Base-by-base conservation (phyloP, 208 protist species). In the Trypanosoma conorhini region DNA sequence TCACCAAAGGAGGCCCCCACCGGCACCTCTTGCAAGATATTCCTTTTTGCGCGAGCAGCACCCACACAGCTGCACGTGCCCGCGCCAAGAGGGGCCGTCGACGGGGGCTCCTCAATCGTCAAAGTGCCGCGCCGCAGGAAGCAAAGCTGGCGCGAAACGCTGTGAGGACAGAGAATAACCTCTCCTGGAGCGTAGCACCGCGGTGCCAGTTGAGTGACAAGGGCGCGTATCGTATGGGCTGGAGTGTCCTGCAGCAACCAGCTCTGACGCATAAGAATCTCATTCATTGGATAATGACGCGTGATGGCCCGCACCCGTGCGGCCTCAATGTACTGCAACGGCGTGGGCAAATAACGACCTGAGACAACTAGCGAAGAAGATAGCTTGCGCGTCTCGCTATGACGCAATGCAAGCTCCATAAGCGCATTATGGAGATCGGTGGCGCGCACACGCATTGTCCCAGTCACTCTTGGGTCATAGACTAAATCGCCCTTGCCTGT, bases 211-310 rank as follows among this genome's bases (percentile, higher is more conserved):
- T 87, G 79, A 19, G 85, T 75, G n/a, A 93, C 88, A 67, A 95
- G 76, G 52, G 64, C 80, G 40, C 85, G 85, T 40, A 95, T 86
- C 12, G 87, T 93, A 52, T 77, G 70, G 22, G 83, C 73, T 17
- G 90, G 86, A 17, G 86, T 87, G 67, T 95, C 90, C 74, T 95
- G 90, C 54, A 95, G 77, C 61, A 95, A 79, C 90, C 90, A 95
- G 73, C 90, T 95, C 80, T 95, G 90, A 64, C 90, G 83, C 83
- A 93, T 84, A 30, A 91, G 67, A 44, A 91, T 62, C 74, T 93
- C 90, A 62, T 85, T 92, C 50, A 82, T 57, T 50, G 83, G 84
- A 70, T 90, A 95, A 83, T 89, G 79, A 38, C 70, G 78, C 54
- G 81, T 74, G 48, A 95, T 77, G 9, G 72, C 42, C 48, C 77